These are phyloP conservation scores for Tephrocybe sp. DNA, from an alignment of 768 basidiomycete genomes.

Conservation along the genomic window DNA sequence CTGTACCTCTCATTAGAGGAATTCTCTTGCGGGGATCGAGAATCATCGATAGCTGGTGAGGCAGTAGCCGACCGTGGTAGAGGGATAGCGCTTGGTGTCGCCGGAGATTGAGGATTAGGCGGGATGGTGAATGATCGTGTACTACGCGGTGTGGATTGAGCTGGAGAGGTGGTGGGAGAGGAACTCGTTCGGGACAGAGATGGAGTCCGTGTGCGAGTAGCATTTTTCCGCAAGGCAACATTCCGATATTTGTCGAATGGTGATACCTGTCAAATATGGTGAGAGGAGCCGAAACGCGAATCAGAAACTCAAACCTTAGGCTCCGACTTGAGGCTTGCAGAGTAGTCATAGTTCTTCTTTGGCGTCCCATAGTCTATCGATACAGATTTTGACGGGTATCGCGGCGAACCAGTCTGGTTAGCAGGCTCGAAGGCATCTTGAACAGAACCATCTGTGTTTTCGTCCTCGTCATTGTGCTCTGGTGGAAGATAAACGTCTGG, in stretches of 20 bases:
- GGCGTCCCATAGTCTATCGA: slow-evolving; percentile 39
- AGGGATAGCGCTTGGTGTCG: slow-evolving; percentile 44
- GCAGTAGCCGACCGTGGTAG: slow-evolving; percentile 51
- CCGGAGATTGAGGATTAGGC: slow-evolving; percentile 45
- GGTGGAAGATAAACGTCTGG: slow-evolving; percentile 55
- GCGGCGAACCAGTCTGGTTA: slow-evolving; percentile 55
- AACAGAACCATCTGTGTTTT: slow-evolving; percentile 44
- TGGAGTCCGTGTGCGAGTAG: slow-evolving; percentile 58
- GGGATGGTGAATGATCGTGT: slow-evolving; percentile 42
- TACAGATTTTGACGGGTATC: slow-evolving; percentile 32
- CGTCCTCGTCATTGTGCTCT: slow-evolving; percentile 38
- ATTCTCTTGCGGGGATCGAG: slow-evolving; percentile 20
- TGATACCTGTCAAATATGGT: slow-evolving; percentile 44
- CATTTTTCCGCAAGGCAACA: slow-evolving; percentile 54
- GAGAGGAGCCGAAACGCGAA: background rate
- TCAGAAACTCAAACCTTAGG: slow-evolving; percentile 44
- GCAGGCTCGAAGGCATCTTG: slow-evolving; percentile 59
- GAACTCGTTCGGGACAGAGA: slow-evolving; percentile 65
- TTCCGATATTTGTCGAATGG: slow-evolving; percentile 65
- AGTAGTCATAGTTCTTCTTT: slow-evolving; percentile 58
- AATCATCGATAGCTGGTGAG: slow-evolving; percentile 43
- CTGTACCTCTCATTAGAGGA: slow-evolving; percentile 25
- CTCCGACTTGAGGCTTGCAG: slow-evolving; percentile 60
- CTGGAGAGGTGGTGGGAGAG: slow-evolving; percentile 57
- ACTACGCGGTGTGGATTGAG: slow-evolving; percentile 66